These are phyloP conservation scores for Wickerhamia fluorescens DNA, from an alignment of 805 yeast species.

Conservation along the genomic window DNA sequence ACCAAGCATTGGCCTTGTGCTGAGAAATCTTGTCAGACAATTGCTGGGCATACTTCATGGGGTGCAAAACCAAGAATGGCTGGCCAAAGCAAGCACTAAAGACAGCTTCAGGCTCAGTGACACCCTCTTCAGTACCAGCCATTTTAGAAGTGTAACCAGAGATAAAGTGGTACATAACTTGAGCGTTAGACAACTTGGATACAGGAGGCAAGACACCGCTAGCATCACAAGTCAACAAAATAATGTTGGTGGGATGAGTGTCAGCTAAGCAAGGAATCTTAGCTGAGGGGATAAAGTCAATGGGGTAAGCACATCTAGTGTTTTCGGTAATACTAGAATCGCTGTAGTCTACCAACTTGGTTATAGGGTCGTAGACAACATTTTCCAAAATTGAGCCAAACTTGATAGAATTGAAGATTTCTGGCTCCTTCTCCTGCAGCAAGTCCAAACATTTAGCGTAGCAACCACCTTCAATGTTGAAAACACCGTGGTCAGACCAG, in stretches of 20 bases:
- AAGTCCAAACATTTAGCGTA: constrained; percentile 95
- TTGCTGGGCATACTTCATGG: constrained; percentile 96
- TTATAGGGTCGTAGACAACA: constrained; percentile 71
- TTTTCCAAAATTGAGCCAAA: constrained; percentile 95
- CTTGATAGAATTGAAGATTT: constrained; percentile 88
- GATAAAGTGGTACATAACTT: constrained; percentile 98
- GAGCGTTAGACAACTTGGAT: constrained; percentile 86
- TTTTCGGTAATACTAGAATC: constrained; percentile 85
- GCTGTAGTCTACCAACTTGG: constrained; percentile 80
- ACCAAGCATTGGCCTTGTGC: constrained; percentile 91
- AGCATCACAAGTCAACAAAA: constrained; percentile 94
- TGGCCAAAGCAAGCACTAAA: constrained; percentile 99
- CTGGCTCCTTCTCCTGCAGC: constrained; percentile 91
- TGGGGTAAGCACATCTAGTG: constrained; percentile 98
- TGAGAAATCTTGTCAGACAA: constrained; percentile 84
- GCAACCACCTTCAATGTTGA: constrained; percentile 99
- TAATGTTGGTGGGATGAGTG: constrained; percentile 85
- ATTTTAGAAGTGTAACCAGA: constrained; percentile 98
- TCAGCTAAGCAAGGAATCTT: constrained; percentile 90
- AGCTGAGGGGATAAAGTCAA: constrained; percentile 93
- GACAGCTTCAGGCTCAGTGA: constrained; percentile 96
- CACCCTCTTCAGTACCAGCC: constrained; percentile 99
- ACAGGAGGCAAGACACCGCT: constrained; percentile 97
- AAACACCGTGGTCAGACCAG: constrained; percentile 97
- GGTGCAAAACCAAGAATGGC: constrained; percentile 96